A percentile compares a stretch with the other conserved stretches of the same genome.
phyloP scores from a whole-genome alignment of 768 basidiomycete genomes.

The Agaricus sinodeliciosus region DNA sequence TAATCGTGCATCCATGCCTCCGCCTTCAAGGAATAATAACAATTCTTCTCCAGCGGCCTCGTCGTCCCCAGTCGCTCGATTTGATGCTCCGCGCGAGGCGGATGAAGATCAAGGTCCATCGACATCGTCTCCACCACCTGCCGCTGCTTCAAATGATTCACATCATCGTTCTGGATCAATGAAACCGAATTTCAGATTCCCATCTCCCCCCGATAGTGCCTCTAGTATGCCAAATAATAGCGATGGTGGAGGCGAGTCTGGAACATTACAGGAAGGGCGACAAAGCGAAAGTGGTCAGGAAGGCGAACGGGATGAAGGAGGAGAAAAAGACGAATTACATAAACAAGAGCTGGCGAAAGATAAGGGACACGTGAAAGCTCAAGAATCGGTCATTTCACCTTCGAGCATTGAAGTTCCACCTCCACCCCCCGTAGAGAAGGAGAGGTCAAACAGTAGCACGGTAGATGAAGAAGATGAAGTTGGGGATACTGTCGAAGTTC shows the following conservation, averaged over 20 bases:
- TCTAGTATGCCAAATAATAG: conserved; percentile 23
- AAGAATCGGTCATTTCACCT: conserved; percentile 40
- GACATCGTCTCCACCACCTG: background rate
- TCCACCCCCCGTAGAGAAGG: conserved; percentile 75
- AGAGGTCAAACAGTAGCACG: conserved; percentile 31
- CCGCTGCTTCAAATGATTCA: background rate
- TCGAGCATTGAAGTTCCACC: conserved; percentile 72
- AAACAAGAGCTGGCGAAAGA: background rate
- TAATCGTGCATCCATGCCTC: conserved; percentile 66
- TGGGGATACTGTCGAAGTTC: conserved; percentile 73
- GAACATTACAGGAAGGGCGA: no score
- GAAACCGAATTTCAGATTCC: conserved; percentile 74
- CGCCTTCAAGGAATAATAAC: conserved; percentile 35
- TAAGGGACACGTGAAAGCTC: conserved; percentile 13
- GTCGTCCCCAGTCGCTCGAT: conserved; percentile 18
- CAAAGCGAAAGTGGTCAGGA: no score
- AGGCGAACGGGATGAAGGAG: no score
- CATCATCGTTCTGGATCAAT: conserved; percentile 61
- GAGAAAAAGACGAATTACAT: background rate
- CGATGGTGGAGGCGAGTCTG: background rate
- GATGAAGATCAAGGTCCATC: conserved; percentile 22
- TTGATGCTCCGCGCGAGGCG: conserved; percentile 48
- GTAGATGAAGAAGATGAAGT: conserved; percentile 69
- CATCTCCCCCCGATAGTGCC: conserved; percentile 26
- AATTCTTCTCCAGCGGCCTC: conserved; percentile 21